Conservation (phyloP, 2,329 filamentous ascomycete species). For the Aspergillus sp. region DNA sequence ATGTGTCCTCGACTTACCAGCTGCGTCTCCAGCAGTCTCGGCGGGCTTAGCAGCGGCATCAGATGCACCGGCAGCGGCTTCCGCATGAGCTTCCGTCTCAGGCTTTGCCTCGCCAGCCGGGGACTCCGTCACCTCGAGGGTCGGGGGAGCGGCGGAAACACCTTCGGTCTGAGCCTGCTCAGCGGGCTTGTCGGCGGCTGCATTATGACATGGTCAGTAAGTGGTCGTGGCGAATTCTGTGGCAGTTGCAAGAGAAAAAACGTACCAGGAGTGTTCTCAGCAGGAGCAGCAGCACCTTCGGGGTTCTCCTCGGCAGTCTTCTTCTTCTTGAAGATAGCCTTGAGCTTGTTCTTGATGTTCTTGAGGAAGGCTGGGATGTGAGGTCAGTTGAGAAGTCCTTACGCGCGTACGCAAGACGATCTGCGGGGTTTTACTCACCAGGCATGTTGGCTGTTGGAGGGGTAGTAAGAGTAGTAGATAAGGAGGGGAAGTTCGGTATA, state of each 20-base stretch:
- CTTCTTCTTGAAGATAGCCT: constrained; percentile 37
- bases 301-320: constrained; percentile 23
- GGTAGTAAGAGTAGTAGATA: neutral
- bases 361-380: constrained; percentile 30
- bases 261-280: constrained; percentile 21
- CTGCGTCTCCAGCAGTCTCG: constrained; percentile 14
- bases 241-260: neutral
- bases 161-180: constrained; percentile 8
- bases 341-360: constrained; percentile 38
- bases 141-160: neutral
- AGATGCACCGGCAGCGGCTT: constrained; percentile 8
- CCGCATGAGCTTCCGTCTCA: constrained; percentile 13
- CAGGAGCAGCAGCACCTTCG: constrained; percentile 15
- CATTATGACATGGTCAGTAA: neutral
- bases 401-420: neutral
- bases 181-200: constrained; percentile 12
- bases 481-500: neutral
- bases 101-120: constrained; percentile 7
- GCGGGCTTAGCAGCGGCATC: constrained; percentile 15
- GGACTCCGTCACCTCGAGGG: constrained; percentile 8
- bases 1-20: constrained; percentile 6
- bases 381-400: neutral
- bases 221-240: neutral
- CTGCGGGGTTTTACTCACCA: constrained; percentile 21
- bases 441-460: constrained; percentile 29